Evolutionary conservation across 495 filamentous ascomycete species (phyloP), one percentile per base, ranked within the genome.

Genomic region (Lasiosphaeris hirsuta): DNA sequence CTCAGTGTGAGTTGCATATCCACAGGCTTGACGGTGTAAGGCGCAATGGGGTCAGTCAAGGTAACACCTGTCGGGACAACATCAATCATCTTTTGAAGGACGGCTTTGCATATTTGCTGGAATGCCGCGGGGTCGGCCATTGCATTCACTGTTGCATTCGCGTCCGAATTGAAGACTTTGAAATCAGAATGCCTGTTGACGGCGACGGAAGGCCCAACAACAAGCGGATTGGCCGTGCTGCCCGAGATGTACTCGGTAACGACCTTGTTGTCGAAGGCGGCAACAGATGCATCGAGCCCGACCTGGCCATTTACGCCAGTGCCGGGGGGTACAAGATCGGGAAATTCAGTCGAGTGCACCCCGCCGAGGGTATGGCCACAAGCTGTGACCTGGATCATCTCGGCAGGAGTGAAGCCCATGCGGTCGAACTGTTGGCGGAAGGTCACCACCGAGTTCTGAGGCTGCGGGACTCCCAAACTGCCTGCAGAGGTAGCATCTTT

Each of bases 361-460:
- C 81, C 81, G 18, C 84, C 84, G 35, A 87, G 69, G 3, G 80
- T 79, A 63, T 87, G 84, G 1, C 84, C 84, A 56, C 84, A 87
- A 14, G 83, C 84, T 10, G 77, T 78, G 47, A 84, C 71, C 57
- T 80, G 77, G 45, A 87, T 84, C 79, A 84, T 84, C 58, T 86
- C 79, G 1, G 73, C 69, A 8, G 50, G 61, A 45, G 66, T 76
- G 66, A 84, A 86, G 10, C 84, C 84, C 73, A 84, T 82, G 52
- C 82, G 76, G 18, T 66, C 39, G 59, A 85, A 86, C 60, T 84
- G 80, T 41, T 75, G 71, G 47, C 73, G 63, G 49, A 85, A 85
- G 2, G 73, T 78, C 18, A 64, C 64, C 6, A 75, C 63, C 11
- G 73, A 73, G 54, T 85, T 84, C 56, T 84, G 76, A 0, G 84